A percentile compares a stretch with the other conserved stretches of the same genome.
Conservation (phyloP, 768 basidiomycete genomes). For the Boletus reticulatus region DNA sequence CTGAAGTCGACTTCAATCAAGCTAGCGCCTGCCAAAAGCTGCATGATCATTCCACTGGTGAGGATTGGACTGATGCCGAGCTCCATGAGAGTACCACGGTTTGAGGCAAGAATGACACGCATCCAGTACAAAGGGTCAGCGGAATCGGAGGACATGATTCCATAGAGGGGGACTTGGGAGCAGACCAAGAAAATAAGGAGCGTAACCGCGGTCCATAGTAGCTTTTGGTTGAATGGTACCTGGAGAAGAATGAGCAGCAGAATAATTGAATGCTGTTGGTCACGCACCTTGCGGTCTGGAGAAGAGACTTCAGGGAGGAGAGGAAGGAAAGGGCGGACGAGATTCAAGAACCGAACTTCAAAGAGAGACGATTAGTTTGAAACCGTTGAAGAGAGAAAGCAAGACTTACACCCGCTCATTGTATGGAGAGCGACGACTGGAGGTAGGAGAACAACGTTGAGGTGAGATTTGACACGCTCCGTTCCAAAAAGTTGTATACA, state of each 20-base stretch:
- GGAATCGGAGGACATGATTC: no score
- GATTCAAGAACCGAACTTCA: conserved; percentile 89
- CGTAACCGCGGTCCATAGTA: conserved; percentile 99
- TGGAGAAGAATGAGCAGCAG: conserved; percentile 29
- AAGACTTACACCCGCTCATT: conserved; percentile 79
- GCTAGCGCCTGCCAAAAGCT: conserved; percentile 95
- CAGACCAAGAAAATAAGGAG: no score
- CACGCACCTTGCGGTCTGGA: conserved; percentile 88
- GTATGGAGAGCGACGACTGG: conserved; percentile 31
- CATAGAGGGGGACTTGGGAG: no score
- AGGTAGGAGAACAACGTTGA: conserved; percentile 21
- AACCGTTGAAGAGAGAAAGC: not conserved
- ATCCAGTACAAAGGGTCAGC: no score
- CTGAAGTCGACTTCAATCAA: conserved; percentile 97
- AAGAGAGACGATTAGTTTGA: not conserved
- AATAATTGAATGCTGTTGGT: not conserved
- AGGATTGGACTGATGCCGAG: conserved; percentile 97
- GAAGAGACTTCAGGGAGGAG: conserved; percentile 97
- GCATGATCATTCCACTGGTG: conserved; percentile 99
- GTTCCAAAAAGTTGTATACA: conserved; percentile 14
- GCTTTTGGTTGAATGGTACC: conserved; percentile 98
- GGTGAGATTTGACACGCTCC: conserved; percentile 15
- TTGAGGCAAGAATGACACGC: no score
- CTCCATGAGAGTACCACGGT: conserved; percentile 99
- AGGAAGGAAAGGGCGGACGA: conserved; percentile 96